Percentiles rank a stretch among this genome's conserved stretches.
These are phyloP conservation scores for Hippophae gyantsensis DNA, from an alignment of 306 rosid species.

Conservation along the genomic window DNA sequence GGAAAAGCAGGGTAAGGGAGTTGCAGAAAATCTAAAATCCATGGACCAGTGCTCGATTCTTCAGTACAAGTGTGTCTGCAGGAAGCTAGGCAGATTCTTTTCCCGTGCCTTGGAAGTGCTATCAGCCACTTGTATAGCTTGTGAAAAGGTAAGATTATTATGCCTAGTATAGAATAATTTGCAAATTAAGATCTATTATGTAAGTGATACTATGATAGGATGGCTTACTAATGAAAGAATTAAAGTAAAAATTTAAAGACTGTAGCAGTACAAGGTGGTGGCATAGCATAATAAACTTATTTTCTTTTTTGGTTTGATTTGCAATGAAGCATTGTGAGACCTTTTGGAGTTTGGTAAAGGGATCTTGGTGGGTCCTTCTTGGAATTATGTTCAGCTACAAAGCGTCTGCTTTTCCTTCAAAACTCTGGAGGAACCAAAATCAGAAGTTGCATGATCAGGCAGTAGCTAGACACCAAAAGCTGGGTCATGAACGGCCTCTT, in stretches of 20 bases:
- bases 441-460: conserved; percentile 24
- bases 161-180: background rate
- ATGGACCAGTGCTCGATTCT: conserved; percentile 51
- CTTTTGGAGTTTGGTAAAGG: conserved; percentile 30
- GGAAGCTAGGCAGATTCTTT: conserved; percentile 18
- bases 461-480: conserved; percentile 19
- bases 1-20: conserved; percentile 26
- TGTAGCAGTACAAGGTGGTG: background rate
- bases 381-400: conserved; percentile 41
- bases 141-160: conserved; percentile 33
- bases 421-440: conserved; percentile 34
- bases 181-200: too few relatives aligned
- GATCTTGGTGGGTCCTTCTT: conserved; percentile 38
- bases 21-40: conserved; percentile 32
- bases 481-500: conserved; percentile 19
- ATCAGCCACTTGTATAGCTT: conserved; percentile 22
- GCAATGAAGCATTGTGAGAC: conserved; percentile 20
- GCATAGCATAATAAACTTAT: conserved; percentile 9
- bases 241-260: too few relatives aligned
- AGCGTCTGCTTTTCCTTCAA: conserved; percentile 29
- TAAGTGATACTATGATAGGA: too few relatives aligned
- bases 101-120: conserved; percentile 23
- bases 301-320: conserved; percentile 15
- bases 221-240: too few relatives aligned
- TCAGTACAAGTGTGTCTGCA: conserved; percentile 30